phyloP scores from a whole-genome alignment of 352 stramenopile species.

The Phytophthora hybrid region DNA sequence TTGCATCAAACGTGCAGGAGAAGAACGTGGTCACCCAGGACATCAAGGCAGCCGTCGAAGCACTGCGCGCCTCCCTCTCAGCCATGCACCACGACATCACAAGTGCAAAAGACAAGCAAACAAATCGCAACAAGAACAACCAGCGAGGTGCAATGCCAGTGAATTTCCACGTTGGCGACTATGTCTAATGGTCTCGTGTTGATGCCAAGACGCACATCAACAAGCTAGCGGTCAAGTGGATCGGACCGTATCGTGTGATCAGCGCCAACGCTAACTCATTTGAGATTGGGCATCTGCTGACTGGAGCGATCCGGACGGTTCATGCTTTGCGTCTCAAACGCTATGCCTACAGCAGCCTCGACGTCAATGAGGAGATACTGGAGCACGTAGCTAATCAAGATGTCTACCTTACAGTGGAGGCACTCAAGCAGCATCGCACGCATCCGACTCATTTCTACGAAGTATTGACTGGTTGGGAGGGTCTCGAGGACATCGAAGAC shows the following conservation, averaged over 20 bases:
- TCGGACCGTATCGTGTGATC: constrained; percentile 12
- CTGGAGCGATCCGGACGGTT: not conserved
- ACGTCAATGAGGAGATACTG: constrained; percentile 16
- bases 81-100: constrained; percentile 14
- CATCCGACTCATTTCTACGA: not conserved
- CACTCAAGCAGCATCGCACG: constrained; percentile 2
- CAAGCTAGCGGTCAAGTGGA: constrained; percentile 18
- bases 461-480: not conserved
- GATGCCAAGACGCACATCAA: constrained; percentile 1
- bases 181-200: constrained; percentile 16
- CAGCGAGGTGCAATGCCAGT: constrained; percentile 11
- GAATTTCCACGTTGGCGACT: constrained; percentile 15
- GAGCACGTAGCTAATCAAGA: constrained; percentile 15
- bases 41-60: not conserved
- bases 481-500: not conserved
- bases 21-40: not conserved
- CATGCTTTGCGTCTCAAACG: constrained; percentile 14
- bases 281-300: constrained; percentile 14
- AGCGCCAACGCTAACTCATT: constrained; percentile 10
- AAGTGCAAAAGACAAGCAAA: constrained; percentile 10
- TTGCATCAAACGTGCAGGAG: not conserved
- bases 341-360: constrained; percentile 2
- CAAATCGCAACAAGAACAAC: constrained; percentile 11
- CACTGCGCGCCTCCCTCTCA: not conserved
- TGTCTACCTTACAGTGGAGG: constrained; percentile 12